A percentile compares a stretch with the other conserved stretches of the same genome.
phyloP scores from a whole-genome alignment of 176 grass and related monocot genomes.

The Juncus effusus region DNA sequence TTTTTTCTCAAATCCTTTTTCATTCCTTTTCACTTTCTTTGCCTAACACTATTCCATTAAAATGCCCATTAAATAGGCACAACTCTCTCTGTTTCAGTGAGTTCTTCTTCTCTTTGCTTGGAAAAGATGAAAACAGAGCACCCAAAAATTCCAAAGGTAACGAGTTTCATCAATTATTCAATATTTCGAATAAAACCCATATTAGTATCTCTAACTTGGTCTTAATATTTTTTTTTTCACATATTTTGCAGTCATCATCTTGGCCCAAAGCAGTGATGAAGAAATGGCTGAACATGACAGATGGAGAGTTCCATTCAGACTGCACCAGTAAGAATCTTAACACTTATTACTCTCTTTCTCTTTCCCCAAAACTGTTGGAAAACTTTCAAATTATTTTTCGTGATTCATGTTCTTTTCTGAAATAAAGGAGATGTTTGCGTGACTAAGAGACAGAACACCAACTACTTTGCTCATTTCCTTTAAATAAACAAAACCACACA shows the following conservation, averaged over 20 bases:
- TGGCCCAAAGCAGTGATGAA: constrained; percentile 71
- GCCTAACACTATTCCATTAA: constrained; percentile 13
- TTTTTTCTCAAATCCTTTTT: constrained; percentile 3
- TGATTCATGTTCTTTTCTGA: neutral
- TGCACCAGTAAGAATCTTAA: constrained; percentile 33
- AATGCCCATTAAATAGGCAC: neutral
- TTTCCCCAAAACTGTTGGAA: neutral
- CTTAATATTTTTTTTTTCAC: neutral
- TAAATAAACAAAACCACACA: no score
- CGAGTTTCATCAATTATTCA: neutral
- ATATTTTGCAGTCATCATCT: constrained; percentile 49
- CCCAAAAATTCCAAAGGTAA: constrained; percentile 63
- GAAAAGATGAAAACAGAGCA: constrained; percentile 40
- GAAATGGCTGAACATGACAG: constrained; percentile 73
- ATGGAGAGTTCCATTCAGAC: constrained; percentile 48
- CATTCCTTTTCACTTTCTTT: neutral
- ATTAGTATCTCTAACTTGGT: neutral
- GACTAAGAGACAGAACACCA: neutral
- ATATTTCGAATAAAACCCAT: neutral
- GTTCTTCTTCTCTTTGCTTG: neutral
- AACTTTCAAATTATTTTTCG: no score
- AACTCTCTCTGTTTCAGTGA: constrained; percentile 18
- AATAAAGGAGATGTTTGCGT: neutral
- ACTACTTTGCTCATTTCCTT: neutral
- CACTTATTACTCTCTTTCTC: neutral